phyloP scores from a whole-genome alignment of 257 asterid genomes.

The Primulina tabacum region DNA sequence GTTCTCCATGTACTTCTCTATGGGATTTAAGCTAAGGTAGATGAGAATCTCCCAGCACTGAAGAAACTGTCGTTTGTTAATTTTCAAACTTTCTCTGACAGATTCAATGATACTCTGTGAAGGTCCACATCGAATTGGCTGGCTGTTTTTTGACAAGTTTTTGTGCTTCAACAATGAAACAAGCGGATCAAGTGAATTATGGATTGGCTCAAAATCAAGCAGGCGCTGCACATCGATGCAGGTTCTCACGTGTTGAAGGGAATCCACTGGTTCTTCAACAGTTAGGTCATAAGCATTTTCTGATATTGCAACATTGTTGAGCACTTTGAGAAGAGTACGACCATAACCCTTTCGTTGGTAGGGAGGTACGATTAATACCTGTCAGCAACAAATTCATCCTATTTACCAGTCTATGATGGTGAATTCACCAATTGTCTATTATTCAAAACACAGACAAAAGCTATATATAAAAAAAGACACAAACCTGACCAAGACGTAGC shows the following conservation, averaged over 20 bases:
- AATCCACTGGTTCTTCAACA: constrained; percentile 85
- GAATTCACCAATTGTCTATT: background rate
- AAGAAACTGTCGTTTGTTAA: constrained; percentile 73
- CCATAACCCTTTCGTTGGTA: constrained; percentile 88
- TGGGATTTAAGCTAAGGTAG: constrained; percentile 55
- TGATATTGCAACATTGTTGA: constrained; percentile 57
- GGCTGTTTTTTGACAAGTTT: constrained; percentile 51
- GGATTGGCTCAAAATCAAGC: constrained; percentile 56
- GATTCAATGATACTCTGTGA: constrained; percentile 49
- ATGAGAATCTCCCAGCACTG: constrained; percentile 97
- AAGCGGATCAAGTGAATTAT: constrained; percentile 42
- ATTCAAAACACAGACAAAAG: background rate
- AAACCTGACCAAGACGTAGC: constrained; percentile 94
- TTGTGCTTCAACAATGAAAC: constrained; percentile 52
- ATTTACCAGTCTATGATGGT: background rate
- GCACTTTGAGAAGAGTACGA: constrained; percentile 55
- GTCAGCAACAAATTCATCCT: constrained; percentile 28
- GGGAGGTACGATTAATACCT: constrained; percentile 81
- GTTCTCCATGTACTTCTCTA: constrained; percentile 53
- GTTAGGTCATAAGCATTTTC: constrained; percentile 81
- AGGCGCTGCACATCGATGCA: constrained; percentile 75
- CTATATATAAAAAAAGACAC: constrained; percentile 11
- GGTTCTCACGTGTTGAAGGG: constrained; percentile 82
- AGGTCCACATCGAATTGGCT: constrained; percentile 44
- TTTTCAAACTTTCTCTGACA: constrained; percentile 66